Evolutionary conservation across 352 stramenopile genomes (phyloP).

Genomic region (Phytophthora aleatoria): DNA sequence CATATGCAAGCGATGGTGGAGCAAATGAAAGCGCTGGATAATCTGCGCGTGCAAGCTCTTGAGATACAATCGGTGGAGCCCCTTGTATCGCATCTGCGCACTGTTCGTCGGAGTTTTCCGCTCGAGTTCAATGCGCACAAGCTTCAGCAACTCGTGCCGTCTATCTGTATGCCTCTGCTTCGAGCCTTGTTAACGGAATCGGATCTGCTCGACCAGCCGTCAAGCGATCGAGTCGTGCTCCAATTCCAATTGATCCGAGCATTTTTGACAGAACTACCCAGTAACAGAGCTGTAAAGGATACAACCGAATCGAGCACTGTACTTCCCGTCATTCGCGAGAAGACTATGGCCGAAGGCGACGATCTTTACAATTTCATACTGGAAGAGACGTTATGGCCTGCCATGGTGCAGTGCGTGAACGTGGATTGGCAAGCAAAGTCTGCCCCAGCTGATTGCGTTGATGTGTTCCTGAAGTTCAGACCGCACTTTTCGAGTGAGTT

Average conservation of each 20-base stretch:
- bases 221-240: slow-evolving; percentile 32
- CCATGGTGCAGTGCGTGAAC: slow-evolving; percentile 68
- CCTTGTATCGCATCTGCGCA: slow-evolving; percentile 46
- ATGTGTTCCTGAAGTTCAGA: slow-evolving; percentile 52
- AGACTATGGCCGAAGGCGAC: slow-evolving; percentile 54
- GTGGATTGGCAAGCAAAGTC: slow-evolving; percentile 62
- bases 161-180: slow-evolving; percentile 65
- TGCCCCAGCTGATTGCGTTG: slow-evolving; percentile 42
- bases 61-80: slow-evolving; percentile 45
- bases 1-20: slow-evolving; percentile 55
- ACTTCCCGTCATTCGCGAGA: slow-evolving; percentile 73
- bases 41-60: slow-evolving; percentile 36
- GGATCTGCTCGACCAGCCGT: slow-evolving; percentile 44
- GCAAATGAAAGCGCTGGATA: slow-evolving; percentile 49
- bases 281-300: slow-evolving; percentile 7
- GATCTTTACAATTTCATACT: slow-evolving; percentile 83
- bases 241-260: slow-evolving; percentile 64
- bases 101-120: slow-evolving; percentile 52
- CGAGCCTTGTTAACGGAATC: slow-evolving; percentile 49
- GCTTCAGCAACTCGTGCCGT: slow-evolving; percentile 70
- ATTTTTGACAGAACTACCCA: slow-evolving; percentile 61
- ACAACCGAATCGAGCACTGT: slow-evolving; percentile 30
- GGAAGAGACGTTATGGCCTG: slow-evolving; percentile 77
- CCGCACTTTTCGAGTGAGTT: slow-evolving; percentile 60
- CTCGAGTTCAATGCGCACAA: slow-evolving; percentile 81